Base-by-base conservation (phyloP, 1,284 basidiomycete genomes). In the Leccinum ponderosum region DNA sequence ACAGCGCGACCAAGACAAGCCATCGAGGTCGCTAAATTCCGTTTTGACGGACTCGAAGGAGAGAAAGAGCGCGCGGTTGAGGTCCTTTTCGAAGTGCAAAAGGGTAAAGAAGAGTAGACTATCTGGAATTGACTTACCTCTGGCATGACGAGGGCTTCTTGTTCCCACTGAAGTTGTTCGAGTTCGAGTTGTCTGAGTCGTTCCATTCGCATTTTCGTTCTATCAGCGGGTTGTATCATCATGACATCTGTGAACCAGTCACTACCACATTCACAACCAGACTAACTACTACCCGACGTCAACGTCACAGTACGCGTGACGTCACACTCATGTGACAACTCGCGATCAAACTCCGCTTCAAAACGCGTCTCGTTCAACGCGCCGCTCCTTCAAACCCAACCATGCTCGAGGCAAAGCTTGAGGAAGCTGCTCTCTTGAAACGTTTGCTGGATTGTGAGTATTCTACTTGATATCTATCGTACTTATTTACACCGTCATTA, bases 381-480 rank as follows among this genome's bases (percentile, higher is more conserved):
- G 65, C 39, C 48, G 22, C 42, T 50, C 31, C 47, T 51, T 25
- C 27, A 25, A 80, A 66, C 25, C 39, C 47, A 65, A 39, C 42
- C 64, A 96, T 97, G 94, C 85, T 96, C 66, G 94, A 96, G 88
- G 94, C 94, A 20, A 91, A 90, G 74, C 85, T 97, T 57, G 81
- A 85, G 64, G 89, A 94, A 76, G 94, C 94, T 1, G 87, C 86
- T 6, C 86, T 88, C 4, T 82, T 97, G 65, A 97, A 97, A 76
- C 91, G 90, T 71, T 83, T 97, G 56, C 81, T 97, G 12, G 94
- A 97, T 6, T 42, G 39, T 42, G 4, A 4, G 39, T n/a, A n/a
- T n/a, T 22, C 20, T 22, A 22, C 20, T 22, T 22, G 20, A 22
- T 22, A 7, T 29, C 27, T 7, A 8, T 1, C 27, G 6, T 29